Base-by-base conservation (phyloP, 345 rosid species). In the Citrus trifoliata region DNA sequence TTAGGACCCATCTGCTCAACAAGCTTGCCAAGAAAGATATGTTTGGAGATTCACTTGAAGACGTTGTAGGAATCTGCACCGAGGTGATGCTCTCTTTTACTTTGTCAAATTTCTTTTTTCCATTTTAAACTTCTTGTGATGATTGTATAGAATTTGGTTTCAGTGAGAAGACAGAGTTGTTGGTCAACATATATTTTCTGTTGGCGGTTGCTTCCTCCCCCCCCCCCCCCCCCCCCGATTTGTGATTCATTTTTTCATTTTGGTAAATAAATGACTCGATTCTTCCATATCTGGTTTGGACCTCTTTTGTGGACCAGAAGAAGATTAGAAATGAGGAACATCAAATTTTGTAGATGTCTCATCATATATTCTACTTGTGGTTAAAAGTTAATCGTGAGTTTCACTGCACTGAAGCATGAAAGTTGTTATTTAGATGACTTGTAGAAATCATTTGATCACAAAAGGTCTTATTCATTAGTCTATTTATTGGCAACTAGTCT, bases 11-110 rank as follows among this genome's bases (percentile, higher is more conserved):
- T 86, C 76, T 95, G 76, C 63, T 78, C 5, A 84, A 70, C 73
- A 92, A 78, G 85, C 95, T 95, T n/a, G 76, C 97, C 9, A 92
- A 88, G 80, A 90, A 87, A 78, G 92, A 91, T 61, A 71, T 87
- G 24, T 93, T 78, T 73, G 97, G 92, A 67, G 93, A 89, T 77
- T 88, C 88, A 51, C 78, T 88, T 69, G 91, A 90, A 69, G 95
- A 93, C 74, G 84, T 91, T 42, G 91, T 95, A 3, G 94, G 86
- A 79, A 72, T 92, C 86, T 95, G 99, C 85, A 84, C 92, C 56
- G 92, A 93, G 97, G 98, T 95, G 77, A 73, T 33, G 30, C 40
- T 2, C 27, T 78, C 35, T 75, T 63, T 38, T 33, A 25, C 35
- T 53, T 46, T 61, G 5, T 60, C 22, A 22, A 22, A 1, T 32